A percentile compares a stretch with the other conserved stretches of the same genome.
phyloP scores from a whole-genome alignment of 768 basidiomycete species.

The Boletus reticuloceps region DNA sequence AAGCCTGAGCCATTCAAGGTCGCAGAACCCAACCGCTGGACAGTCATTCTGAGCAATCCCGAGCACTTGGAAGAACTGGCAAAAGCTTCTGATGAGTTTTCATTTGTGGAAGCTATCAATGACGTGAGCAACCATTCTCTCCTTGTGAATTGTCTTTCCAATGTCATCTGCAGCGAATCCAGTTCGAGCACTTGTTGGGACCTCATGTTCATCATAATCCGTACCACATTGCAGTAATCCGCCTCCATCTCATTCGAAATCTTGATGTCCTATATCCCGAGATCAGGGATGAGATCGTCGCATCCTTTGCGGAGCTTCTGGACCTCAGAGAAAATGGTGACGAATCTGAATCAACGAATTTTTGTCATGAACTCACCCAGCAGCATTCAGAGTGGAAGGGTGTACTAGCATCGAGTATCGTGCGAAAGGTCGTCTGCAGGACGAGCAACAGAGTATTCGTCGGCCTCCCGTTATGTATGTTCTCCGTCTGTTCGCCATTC shows the following conservation, averaged over 20 bases:
- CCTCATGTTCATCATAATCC: constrained; percentile 25
- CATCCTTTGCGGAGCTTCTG: constrained; percentile 41
- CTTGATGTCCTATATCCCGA: constrained; percentile 37
- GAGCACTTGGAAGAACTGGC: constrained; percentile 1
- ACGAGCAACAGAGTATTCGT: not conserved
- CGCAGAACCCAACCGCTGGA: not conserved
- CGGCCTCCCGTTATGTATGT: constrained; percentile 32
- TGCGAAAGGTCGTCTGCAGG: not conserved
- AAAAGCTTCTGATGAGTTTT: constrained; percentile 2
- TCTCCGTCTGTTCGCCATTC: not conserved
- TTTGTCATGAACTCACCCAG: not conserved
- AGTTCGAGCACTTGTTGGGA: constrained; percentile 39
- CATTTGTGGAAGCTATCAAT: constrained; percentile 16
- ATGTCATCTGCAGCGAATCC: constrained; percentile 29
- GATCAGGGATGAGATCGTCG: constrained; percentile 43
- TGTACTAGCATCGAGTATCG: not conserved
- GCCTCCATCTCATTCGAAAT: constrained; percentile 30
- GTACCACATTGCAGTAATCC: constrained; percentile 33
- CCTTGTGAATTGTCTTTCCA: not conserved
- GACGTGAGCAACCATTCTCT: constrained; percentile 27
- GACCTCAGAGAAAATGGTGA: constrained; percentile 3
- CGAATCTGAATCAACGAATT: not conserved
- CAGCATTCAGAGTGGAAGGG: not conserved
- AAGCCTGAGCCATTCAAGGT: not conserved
- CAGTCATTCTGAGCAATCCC: not conserved